These are phyloP conservation scores for Aphanoascus verrucosus DNA, from an alignment of 2,329 filamentous ascomycete species.

Conservation along the genomic window DNA sequence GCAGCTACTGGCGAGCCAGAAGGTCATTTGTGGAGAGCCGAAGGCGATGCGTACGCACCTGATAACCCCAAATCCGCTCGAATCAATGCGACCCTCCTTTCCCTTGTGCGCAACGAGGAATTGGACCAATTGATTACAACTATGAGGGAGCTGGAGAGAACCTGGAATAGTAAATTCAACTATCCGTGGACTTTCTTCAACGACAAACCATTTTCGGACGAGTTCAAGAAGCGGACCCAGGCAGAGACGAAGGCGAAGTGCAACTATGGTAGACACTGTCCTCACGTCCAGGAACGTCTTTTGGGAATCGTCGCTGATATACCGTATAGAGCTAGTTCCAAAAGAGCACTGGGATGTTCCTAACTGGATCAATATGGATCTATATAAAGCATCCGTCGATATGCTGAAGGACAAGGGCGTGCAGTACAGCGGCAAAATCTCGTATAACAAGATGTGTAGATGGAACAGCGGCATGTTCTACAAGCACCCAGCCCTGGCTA, in stretches of 20 bases:
- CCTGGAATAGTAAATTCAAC: slow-evolving; percentile 98
- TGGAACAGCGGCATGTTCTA: slow-evolving; percentile 99
- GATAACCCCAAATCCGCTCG: slow-evolving; percentile 65
- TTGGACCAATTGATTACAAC: slow-evolving; percentile 71
- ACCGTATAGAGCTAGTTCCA: slow-evolving; percentile 64
- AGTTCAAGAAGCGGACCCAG: slow-evolving; percentile 76
- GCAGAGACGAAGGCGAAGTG: slow-evolving; percentile 81
- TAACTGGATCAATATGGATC: slow-evolving; percentile 78
- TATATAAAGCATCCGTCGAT: slow-evolving; percentile 74
- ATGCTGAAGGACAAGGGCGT: slow-evolving; percentile 74
- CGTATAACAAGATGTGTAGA: slow-evolving; percentile 97
- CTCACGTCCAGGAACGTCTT: not conserved
- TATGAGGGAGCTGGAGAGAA: slow-evolving; percentile 84
- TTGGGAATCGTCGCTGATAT: slow-evolving; percentile 20
- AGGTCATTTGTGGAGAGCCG: slow-evolving; percentile 60
- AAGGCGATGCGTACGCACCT: slow-evolving; percentile 65
- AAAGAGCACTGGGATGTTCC: slow-evolving; percentile 89
- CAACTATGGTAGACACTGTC: slow-evolving; percentile 55
- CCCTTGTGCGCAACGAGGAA: slow-evolving; percentile 87
- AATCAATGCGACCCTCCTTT: slow-evolving; percentile 86
- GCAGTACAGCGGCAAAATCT: slow-evolving; percentile 78
- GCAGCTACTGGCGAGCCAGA: slow-evolving; percentile 74
- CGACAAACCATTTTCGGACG: slow-evolving; percentile 81
- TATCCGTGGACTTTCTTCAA: slow-evolving; percentile 99
- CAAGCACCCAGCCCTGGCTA: slow-evolving; percentile 75